phyloP scores from a whole-genome alignment of 345 rosid species.

The Acer saccharum region DNA sequence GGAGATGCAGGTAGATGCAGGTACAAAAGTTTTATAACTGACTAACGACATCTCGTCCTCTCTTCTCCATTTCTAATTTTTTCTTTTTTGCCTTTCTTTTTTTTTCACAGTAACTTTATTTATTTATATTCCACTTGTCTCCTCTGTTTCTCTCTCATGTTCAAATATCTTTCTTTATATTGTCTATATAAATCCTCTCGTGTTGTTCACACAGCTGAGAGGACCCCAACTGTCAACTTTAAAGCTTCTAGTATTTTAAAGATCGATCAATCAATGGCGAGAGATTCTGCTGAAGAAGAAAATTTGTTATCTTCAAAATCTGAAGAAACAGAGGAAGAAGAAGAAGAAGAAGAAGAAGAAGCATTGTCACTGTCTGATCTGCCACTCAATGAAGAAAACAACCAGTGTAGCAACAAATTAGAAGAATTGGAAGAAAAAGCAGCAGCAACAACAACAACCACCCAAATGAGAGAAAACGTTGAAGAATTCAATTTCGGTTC shows the following conservation, averaged over 20 bases:
- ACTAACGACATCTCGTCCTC: not conserved
- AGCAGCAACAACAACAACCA: not conserved
- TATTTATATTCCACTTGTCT: constrained; percentile 36
- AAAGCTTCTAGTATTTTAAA: not conserved
- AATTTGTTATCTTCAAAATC: not conserved
- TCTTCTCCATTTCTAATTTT: constrained; percentile 20
- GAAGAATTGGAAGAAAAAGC: not conserved
- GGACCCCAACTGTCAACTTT: constrained; percentile 2
- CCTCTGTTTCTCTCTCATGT: constrained; percentile 11
- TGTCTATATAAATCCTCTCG: constrained; percentile 10
- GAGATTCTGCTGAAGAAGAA: constrained; percentile 7
- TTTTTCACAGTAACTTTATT: constrained; percentile 15
- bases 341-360: constrained; percentile 58
- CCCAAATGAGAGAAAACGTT: constrained; percentile 25
- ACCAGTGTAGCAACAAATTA: not conserved
- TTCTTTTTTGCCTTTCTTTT: not conserved
- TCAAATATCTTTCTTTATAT: constrained; percentile 24
- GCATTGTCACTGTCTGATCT: constrained; percentile 71
- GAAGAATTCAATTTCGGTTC: constrained; percentile 66
- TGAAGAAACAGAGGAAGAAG: not conserved
- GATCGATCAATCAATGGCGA: constrained; percentile 12
- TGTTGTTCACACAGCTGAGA: constrained; percentile 10
- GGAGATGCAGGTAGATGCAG: too few species aligned
- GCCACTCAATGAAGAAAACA: constrained; percentile 41
- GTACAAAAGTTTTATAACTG: too few species aligned